Evolutionary conservation across 768 basidiomycete genomes (phyloP), one percentile per base, ranked within the genome.

Genomic region (Kwoniella sp.): DNA sequence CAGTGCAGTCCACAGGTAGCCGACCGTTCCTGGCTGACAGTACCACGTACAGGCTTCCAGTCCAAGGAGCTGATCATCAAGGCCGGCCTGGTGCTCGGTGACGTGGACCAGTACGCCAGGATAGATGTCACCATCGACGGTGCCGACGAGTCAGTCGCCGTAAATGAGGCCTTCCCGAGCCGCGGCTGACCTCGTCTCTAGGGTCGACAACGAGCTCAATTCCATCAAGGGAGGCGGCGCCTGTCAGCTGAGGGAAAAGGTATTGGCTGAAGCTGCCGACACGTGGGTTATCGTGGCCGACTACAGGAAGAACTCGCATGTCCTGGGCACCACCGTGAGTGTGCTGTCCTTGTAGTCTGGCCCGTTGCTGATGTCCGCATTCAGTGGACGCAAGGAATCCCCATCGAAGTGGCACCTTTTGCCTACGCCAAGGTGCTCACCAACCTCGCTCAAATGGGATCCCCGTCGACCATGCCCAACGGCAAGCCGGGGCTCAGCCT

Each of bases 101-200:
- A 95, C 67, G 83, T 91, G 12, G 87, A 90, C 67, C 85, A 90
- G 70, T 91, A 86, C 75, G 84, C 87, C 3, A 78, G 79, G 1
- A 85, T 98, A 48, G 95, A 99, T 65, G 88, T 98, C n/a, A 96
- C 92, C 0, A 83, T 99, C 36, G 95, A 99, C 69, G 93, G 93
- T 37, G 93, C 93, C 2, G 93, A 98, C 58, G 93, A 96, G 89
- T 92, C 60, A 60, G 88, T 74, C 9, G 43, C n/a, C 8, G 15
- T 3, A 5, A 23, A 14, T 20, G 3, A 20, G 27, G 19, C 1
- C 15, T 20, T 27, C 17, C 25, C 10, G 12, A 34, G 22, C n/a
- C n/a, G n/a, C n/a, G n/a, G 14, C 27, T 46, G 27, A 22, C 17
- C 5, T 19, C 20, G 19, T 25, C 7, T 37, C 26, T 69, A 93